Conservation (phyloP, 2,329 filamentous ascomycete genomes). For the Basipetospora chlamydospora region DNA sequence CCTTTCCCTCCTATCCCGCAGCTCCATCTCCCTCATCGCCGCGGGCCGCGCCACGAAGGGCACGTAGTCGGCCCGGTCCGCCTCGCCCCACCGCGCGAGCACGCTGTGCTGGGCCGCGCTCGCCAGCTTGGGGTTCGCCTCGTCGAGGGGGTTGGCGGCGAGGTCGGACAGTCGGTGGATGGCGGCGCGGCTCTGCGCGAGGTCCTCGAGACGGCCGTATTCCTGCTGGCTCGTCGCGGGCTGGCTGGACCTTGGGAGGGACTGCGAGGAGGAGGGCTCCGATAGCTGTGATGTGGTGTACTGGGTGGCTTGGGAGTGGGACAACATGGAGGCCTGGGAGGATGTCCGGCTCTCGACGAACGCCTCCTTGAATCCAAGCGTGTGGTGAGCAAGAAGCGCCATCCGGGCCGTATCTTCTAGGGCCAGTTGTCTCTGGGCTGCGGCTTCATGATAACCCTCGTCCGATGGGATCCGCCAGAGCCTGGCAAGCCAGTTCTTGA, state of each 20-base stretch:
- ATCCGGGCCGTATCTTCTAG: slow-evolving; percentile 1
- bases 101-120: slow-evolving; percentile 11
- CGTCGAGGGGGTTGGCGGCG: slow-evolving; percentile 16
- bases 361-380: neutral
- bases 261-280: neutral
- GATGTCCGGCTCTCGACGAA: neutral
- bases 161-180: slow-evolving; percentile 21
- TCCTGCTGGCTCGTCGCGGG: neutral
- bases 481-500: neutral
- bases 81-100: slow-evolving; percentile 23
- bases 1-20: slow-evolving; percentile 5
- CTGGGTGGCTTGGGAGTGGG: neutral
- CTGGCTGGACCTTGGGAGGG: neutral
- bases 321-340: neutral
- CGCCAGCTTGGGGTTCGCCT: slow-evolving; percentile 14
- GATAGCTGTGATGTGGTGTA: neutral
- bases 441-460: neutral
- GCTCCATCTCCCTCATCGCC: slow-evolving; percentile 3
- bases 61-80: slow-evolving; percentile 21
- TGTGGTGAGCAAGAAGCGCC: slow-evolving; percentile 1
- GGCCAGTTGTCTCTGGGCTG: neutral
- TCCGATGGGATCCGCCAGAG: neutral
- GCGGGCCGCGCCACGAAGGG: slow-evolving; percentile 11
- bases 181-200: slow-evolving; percentile 13
- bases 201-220: neutral